Evolutionary conservation across 2,329 filamentous ascomycete genomes (phyloP).

Genomic region (Claviceps maximensis): DNA sequence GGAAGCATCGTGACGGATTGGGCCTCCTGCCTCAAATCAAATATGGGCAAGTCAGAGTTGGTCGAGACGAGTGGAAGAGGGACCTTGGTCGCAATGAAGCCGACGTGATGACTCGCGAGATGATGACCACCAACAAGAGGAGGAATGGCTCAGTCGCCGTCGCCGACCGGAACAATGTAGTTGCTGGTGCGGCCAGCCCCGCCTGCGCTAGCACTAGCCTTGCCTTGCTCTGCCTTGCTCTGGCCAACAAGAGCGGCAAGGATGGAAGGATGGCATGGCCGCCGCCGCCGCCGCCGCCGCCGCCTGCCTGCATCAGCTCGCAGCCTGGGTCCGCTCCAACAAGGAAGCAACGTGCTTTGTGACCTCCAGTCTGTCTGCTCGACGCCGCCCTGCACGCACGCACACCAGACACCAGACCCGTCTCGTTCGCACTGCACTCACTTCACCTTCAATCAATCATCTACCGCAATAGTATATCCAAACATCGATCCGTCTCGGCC

Average conservation of each 20-base stretch:
- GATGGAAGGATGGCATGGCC: not conserved
- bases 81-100: conserved; percentile 1
- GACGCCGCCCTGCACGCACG: not conserved
- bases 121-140: not conserved
- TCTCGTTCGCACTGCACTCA: not conserved
- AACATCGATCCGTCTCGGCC: not conserved
- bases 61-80: not conserved
- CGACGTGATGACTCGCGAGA: not conserved
- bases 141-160: not conserved
- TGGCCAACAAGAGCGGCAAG: too few species aligned
- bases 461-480: not conserved
- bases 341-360: conserved; percentile 3
- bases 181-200: conserved; percentile 1
- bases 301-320: not conserved
- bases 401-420: too few species aligned
- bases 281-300: not conserved
- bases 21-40: not conserved
- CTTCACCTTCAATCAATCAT: not conserved
- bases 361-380: too few species aligned
- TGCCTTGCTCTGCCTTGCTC: not conserved
- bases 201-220: not conserved
- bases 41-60: not conserved
- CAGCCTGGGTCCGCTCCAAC: not conserved
- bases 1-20: conserved; percentile 22
- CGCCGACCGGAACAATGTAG: conserved; percentile 13